These are phyloP conservation scores for Linnemannia hyalina DNA, from an alignment of 192 early-diverging fungal species.

Conservation along the genomic window DNA sequence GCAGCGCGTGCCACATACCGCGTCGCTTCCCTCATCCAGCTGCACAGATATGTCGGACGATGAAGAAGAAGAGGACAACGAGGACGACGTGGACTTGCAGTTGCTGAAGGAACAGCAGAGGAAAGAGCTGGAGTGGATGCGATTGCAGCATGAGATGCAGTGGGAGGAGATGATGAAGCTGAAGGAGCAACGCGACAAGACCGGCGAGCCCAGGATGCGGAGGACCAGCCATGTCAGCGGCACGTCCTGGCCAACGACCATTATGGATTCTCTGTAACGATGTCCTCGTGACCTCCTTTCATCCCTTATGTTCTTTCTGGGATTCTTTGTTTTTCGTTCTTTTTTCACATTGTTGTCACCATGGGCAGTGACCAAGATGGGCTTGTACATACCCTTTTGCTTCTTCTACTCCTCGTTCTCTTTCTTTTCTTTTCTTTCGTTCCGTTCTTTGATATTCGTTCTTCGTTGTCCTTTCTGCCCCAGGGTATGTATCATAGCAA, in stretches of 20 bases:
- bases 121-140: conserved; percentile 12
- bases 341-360: background rate
- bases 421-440: background rate
- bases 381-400: conserved; percentile 9
- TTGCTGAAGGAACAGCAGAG: conserved; percentile 5
- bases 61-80: background rate
- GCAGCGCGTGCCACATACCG: background rate
- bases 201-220: background rate
- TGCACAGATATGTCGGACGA: conserved; percentile 4
- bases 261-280: conserved; percentile 1
- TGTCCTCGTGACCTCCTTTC: background rate
- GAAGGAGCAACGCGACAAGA: conserved; percentile 5
- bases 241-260: background rate
- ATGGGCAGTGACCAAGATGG: conserved; percentile 1
- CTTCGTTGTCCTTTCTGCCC: background rate
- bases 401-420: background rate
- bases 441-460: background rate
- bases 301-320: background rate
- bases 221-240: background rate
- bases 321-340: background rate
- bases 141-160: conserved; percentile 16
- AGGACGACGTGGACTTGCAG: conserved; percentile 7
- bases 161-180: conserved; percentile 15
- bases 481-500: conserved; percentile 5
- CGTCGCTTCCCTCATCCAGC: background rate